These are phyloP conservation scores for Strobilomyces echinocephalus DNA, from an alignment of 768 basidiomycete species.

Conservation along the genomic window DNA sequence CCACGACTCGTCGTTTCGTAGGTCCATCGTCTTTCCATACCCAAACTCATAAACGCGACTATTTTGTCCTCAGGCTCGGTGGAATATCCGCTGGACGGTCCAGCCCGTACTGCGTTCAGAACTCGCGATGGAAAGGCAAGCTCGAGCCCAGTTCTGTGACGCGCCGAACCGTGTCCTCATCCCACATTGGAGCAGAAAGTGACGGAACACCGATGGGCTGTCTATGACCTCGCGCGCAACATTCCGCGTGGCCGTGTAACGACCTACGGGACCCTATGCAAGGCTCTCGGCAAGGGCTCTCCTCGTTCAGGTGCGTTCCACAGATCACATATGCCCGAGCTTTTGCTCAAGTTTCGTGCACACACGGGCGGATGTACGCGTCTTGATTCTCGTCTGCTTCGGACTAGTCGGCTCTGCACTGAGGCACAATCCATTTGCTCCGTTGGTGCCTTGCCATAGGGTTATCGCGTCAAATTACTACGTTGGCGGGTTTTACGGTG, in stretches of 20 bases:
- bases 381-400: not conserved
- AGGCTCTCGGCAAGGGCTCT: slow-evolving; percentile 48
- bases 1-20: too few species aligned
- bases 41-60: too few species aligned
- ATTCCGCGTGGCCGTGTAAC: slow-evolving; percentile 51
- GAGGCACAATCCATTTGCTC: slow-evolving; percentile 62
- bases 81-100: slow-evolving; percentile 11
- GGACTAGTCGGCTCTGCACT: slow-evolving; percentile 56
- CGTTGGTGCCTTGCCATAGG: slow-evolving; percentile 66
- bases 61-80: slow-evolving; percentile 2
- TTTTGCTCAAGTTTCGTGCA: not conserved
- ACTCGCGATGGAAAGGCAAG: slow-evolving; percentile 28
- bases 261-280: slow-evolving; percentile 53
- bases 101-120: slow-evolving; percentile 20
- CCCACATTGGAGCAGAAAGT: slow-evolving; percentile 36
- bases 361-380: not conserved
- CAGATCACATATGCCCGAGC: not conserved
- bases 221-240: slow-evolving; percentile 49
- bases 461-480: slow-evolving; percentile 58
- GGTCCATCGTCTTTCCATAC: too few species aligned
- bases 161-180: not conserved
- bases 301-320: slow-evolving; percentile 53
- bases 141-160: not conserved
- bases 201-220: slow-evolving; percentile 54
- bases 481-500: slow-evolving; percentile 61